These are phyloP conservation scores for Colletotrichum noveboracense DNA, from an alignment of 2,329 filamentous ascomycete species.

Conservation along the genomic window DNA sequence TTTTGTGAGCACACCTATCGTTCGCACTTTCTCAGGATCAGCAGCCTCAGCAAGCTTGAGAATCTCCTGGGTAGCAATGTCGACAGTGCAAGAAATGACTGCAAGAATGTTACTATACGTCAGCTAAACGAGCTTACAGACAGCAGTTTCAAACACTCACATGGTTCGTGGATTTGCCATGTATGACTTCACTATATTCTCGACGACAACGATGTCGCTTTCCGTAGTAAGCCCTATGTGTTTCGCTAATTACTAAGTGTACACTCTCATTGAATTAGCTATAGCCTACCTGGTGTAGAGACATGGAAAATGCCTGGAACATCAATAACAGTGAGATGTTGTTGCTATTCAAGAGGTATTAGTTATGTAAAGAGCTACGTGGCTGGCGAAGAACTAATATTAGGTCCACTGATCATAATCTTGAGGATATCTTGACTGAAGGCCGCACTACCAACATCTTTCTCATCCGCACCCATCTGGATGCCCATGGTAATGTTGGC, in stretches of 20 bases:
- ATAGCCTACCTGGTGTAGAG: not conserved
- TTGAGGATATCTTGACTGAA: slow-evolving; percentile 54
- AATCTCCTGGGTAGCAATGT: slow-evolving; percentile 46
- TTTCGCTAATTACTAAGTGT: not conserved
- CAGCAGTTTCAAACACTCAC: not conserved
- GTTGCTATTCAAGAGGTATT: slow-evolving; percentile 28
- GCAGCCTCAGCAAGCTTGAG: slow-evolving; percentile 36
- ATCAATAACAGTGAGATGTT: slow-evolving; percentile 58
- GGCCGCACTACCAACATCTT: slow-evolving; percentile 24
- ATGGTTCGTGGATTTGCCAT: slow-evolving; percentile 53
- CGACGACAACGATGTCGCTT: slow-evolving; percentile 47
- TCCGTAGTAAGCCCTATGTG: slow-evolving; percentile 45
- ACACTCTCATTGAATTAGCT: not conserved
- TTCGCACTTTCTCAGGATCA: slow-evolving; percentile 45
- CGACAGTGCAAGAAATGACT: slow-evolving; percentile 43
- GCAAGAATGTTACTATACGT: slow-evolving; percentile 41
- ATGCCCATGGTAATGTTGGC: slow-evolving; percentile 53
- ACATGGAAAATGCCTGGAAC: slow-evolving; percentile 56
- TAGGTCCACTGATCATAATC: slow-evolving; percentile 49
- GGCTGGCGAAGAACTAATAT: slow-evolving; percentile 28
- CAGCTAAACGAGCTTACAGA: not conserved
- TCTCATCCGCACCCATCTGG: slow-evolving; percentile 21
- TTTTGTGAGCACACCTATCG: slow-evolving; percentile 61
- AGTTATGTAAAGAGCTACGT: slow-evolving; percentile 26
- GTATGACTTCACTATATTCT: slow-evolving; percentile 50